Conservation (phyloP, 2,329 filamentous ascomycete genomes). For the Aspergillus texensis region DNA sequence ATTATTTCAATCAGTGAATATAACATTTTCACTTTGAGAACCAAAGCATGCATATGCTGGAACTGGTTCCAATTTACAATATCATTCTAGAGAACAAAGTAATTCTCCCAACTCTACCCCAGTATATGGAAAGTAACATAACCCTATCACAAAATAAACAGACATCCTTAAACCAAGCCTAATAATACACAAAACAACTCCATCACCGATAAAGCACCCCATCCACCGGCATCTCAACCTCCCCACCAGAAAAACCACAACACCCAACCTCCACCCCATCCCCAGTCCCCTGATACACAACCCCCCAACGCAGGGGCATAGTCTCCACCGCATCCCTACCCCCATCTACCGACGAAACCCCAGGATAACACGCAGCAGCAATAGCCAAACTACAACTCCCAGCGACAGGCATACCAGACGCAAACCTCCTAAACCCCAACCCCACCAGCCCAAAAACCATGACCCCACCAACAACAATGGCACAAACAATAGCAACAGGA, state of each 20-base stretch:
- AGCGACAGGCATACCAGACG: slow-evolving; percentile 28
- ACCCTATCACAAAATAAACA: background rate
- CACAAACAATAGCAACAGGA: slow-evolving; percentile 14
- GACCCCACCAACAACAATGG: slow-evolving; percentile 13
- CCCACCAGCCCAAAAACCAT: slow-evolving; percentile 19
- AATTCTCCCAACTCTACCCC: accelerated
- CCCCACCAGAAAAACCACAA: background rate
- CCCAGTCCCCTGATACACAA: background rate
- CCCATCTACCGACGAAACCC: background rate
- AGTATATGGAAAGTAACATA: too few species aligned
- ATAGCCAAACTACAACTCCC: slow-evolving; percentile 36
- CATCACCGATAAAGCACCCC: background rate
- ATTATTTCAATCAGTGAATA: background rate
- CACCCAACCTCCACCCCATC: background rate
- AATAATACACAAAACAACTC: accelerated
- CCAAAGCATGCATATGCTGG: background rate
- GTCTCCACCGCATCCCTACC: background rate
- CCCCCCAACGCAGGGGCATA: background rate
- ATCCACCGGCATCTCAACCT: background rate
- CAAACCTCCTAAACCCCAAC: slow-evolving; percentile 17
- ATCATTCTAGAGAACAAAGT: accelerated
- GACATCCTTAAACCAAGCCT: background rate
- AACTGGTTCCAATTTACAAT: background rate
- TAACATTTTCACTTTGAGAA: too few species aligned
- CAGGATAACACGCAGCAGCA: slow-evolving; percentile 34